phyloP scores from a whole-genome alignment of 2,329 filamentous ascomycete species.

The Exophiala sp. region DNA sequence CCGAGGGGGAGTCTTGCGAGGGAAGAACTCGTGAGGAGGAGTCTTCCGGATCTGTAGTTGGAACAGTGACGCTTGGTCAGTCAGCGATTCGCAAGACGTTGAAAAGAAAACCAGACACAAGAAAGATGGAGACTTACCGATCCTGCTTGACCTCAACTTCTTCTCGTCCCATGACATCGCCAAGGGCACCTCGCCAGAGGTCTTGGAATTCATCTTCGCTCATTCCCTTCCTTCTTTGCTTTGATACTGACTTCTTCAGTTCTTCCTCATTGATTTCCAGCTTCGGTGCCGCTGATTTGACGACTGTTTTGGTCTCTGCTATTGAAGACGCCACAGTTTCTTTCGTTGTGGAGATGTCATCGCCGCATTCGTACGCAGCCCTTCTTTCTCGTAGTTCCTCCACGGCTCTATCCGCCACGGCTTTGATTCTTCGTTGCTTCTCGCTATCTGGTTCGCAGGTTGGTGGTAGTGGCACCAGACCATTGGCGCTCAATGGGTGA shows the following conservation, averaged over 20 bases:
- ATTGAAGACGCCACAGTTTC: neutral
- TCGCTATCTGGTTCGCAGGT: constrained; percentile 94
- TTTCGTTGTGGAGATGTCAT: constrained; percentile 47
- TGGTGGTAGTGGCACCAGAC: constrained; percentile 78
- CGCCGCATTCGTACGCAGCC: constrained; percentile 87
- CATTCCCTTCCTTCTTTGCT: constrained; percentile 77
- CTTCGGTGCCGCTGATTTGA: constrained; percentile 31
- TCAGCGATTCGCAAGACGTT: constrained; percentile 26
- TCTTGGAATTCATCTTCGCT: constrained; percentile 87
- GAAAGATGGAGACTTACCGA: constrained; percentile 51
- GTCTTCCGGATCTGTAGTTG: constrained; percentile 49
- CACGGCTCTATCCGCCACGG: constrained; percentile 81
- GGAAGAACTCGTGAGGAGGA: constrained; percentile 76
- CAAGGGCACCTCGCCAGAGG: constrained; percentile 56
- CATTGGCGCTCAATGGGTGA: constrained; percentile 78
- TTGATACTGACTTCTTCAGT: constrained; percentile 71
- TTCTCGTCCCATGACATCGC: constrained; percentile 53
- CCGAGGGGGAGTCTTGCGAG: constrained; percentile 85
- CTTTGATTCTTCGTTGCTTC: constrained; percentile 80
- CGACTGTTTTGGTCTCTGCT: constrained; percentile 49
- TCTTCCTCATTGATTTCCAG: constrained; percentile 64
- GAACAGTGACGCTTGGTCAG: constrained; percentile 25
- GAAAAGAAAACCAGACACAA: constrained; percentile 25
- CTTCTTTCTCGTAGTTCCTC: constrained; percentile 81
- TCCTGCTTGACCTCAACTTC: constrained; percentile 57